Conservation (phyloP, 306 rosid species). For the Coriaria nepalensis region DNA sequence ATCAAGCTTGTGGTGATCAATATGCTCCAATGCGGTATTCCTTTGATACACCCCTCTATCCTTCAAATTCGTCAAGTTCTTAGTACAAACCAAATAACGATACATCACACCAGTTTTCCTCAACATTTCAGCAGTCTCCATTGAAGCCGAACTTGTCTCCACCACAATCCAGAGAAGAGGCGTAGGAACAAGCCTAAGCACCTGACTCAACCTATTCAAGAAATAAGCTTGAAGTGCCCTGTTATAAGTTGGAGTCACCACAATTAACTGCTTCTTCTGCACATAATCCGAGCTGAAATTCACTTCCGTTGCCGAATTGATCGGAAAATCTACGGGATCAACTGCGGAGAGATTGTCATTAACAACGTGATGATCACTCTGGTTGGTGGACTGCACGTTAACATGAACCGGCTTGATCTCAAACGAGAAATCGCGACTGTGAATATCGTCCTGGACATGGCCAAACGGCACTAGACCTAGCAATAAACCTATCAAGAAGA, state of each 20-base stretch:
- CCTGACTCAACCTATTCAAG: conserved; percentile 65
- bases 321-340: conserved; percentile 22
- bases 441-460: conserved; percentile 38
- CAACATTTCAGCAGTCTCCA: conserved; percentile 82
- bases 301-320: conserved; percentile 9
- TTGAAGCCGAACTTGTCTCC: conserved; percentile 63
- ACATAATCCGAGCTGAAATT: conserved; percentile 20
- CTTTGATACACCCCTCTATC: conserved; percentile 95
- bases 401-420: conserved; percentile 53
- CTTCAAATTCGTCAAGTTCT: conserved; percentile 49
- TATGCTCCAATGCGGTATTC: conserved; percentile 86
- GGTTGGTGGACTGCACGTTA: conserved; percentile 20
- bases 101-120: conserved; percentile 91
- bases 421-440: conserved; percentile 27
- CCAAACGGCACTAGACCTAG: conserved; percentile 66
- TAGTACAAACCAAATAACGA: conserved; percentile 68
- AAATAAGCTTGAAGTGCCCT: conserved; percentile 64
- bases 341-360: conserved; percentile 11
- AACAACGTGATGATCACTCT: conserved; percentile 6
- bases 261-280: conserved; percentile 69
- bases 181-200: conserved; percentile 60
- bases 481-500: conserved; percentile 63
- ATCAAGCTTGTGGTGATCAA: conserved; percentile 71
- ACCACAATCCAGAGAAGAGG: conserved; percentile 91
- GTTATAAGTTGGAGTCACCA: conserved; percentile 76